Base-by-base conservation (phyloP, 768 basidiomycete species). In the Strobilomyces confusus region DNA sequence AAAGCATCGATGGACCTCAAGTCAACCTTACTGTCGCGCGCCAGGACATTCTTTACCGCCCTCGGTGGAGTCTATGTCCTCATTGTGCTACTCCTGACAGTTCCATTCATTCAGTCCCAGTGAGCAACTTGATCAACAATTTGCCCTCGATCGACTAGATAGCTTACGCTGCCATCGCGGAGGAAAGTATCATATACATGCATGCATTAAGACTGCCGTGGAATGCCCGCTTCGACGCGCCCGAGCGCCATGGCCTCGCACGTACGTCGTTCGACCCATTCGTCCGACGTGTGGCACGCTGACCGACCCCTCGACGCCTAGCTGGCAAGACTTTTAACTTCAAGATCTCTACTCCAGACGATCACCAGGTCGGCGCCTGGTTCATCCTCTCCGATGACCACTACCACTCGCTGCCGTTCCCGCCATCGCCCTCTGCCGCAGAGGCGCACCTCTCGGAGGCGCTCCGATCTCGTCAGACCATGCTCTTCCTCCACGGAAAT, bases 401-500 rank as follows among this genome's bases (percentile, higher is more conserved):
- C 60, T 89, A 88, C 66, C 80, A 78, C 46, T 71, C 72, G 11
- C 64, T 80, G 44, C 71, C 77, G 3, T 66, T 66, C 20, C 68
- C 68, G 0, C 71, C 79, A 22, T 71, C 76, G 4, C 57, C 63
- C 17, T 60, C 71, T 30, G 70, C 68, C 0, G 65, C 73, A 17
- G 67, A 75, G 15, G 62, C 71, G 3, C 75, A 77, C 40, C 73
- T 92, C 33, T 64, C 75, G 15, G 58, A 72, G 19, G 86, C 90
- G 1, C 69, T 94, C 17, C 69, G 72, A 13, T 58, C 72, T 1
- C 69, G 77, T 25, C 92, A 92, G 0, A 94, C 88, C 0, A 73
- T 95, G n/a, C 75, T 98, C n/a, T 95, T 89, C 72, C 76, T 95
- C 40, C 95, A 98, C 58, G 95, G 95, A 11, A 95, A 95, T 57